Evolutionary conservation across 495 filamentous ascomycete species (phyloP).

Genomic region (Aspergillus indologenus): DNA sequence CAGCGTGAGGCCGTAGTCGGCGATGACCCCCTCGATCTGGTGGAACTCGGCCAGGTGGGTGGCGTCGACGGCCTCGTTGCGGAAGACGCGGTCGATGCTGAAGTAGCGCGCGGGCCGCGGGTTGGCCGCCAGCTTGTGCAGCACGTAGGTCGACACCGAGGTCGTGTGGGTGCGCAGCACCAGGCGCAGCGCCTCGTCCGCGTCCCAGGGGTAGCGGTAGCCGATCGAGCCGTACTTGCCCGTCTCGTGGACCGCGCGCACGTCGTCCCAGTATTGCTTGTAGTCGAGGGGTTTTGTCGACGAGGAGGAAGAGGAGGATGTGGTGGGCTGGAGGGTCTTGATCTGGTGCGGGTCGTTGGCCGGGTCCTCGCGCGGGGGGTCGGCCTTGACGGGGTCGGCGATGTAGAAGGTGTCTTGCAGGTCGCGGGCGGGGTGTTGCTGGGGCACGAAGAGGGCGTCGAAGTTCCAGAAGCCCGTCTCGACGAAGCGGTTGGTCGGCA

Average conservation of each 20-base stretch:
- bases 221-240: conserved; percentile 93
- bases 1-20: conserved; percentile 85
- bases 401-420: conserved; percentile 98
- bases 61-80: conserved; percentile 92
- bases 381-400: conserved; percentile 76
- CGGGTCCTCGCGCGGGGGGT: conserved; percentile 71
- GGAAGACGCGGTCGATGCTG: conserved; percentile 96
- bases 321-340: conserved; percentile 31
- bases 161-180: conserved; percentile 97
- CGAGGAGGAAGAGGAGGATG: conserved; percentile 28
- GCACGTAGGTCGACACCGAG: conserved; percentile 79
- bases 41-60: conserved; percentile 98
- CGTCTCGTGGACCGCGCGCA: conserved; percentile 73
- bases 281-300: conserved; percentile 61
- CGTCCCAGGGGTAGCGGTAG: conserved; percentile 90
- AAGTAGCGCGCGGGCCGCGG: conserved; percentile 87
- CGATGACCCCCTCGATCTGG: conserved; percentile 97
- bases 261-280: conserved; percentile 81
- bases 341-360: conserved; percentile 37
- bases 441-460: conserved; percentile 92
- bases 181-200: conserved; percentile 81
- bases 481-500: conserved; percentile 64
- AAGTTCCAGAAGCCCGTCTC: conserved; percentile 99
- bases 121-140: conserved; percentile 81
- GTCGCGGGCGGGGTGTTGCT: conserved; percentile 95